Conservation (phyloP, 2,329 filamentous ascomycete genomes). For the Botrytis paeoniae region DNA sequence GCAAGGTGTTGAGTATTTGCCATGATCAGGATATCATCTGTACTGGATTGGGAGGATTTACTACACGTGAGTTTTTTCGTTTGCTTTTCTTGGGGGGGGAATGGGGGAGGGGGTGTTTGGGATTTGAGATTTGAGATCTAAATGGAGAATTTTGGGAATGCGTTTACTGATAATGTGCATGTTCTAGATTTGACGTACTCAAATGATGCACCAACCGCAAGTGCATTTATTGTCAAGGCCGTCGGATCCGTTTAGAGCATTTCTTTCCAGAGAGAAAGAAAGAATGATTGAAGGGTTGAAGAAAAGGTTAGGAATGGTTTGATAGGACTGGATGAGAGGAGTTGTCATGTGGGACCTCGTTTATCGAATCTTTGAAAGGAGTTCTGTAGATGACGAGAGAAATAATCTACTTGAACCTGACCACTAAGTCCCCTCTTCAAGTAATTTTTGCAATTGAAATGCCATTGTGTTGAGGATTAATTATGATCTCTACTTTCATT, state of each 20-base stretch:
- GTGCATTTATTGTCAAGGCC: constrained; percentile 36
- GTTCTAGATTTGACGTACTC: constrained; percentile 43
- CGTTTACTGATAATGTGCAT: constrained; percentile 42
- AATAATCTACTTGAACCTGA: background rate
- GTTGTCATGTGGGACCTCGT: background rate
- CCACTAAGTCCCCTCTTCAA: background rate
- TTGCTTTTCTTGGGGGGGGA: no score
- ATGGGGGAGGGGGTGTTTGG: fast-evolving
- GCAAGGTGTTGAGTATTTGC: constrained; percentile 22
- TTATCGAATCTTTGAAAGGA: background rate
- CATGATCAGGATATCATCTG: constrained; percentile 13
- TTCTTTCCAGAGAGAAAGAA: background rate
- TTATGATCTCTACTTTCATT: background rate
- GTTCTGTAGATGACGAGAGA: background rate
- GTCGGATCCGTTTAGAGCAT: background rate
- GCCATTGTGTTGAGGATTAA: background rate
- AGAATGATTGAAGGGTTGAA: background rate
- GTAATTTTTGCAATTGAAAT: background rate
- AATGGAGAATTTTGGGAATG: no score
- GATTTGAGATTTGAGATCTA: background rate
- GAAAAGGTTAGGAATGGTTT: background rate
- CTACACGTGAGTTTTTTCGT: constrained; percentile 5
- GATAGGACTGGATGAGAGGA: background rate
- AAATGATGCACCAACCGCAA: constrained; percentile 39
- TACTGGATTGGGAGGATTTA: background rate